Conservation (phyloP, 2,329 filamentous ascomycete genomes). For the Venturia pyrina region DNA sequence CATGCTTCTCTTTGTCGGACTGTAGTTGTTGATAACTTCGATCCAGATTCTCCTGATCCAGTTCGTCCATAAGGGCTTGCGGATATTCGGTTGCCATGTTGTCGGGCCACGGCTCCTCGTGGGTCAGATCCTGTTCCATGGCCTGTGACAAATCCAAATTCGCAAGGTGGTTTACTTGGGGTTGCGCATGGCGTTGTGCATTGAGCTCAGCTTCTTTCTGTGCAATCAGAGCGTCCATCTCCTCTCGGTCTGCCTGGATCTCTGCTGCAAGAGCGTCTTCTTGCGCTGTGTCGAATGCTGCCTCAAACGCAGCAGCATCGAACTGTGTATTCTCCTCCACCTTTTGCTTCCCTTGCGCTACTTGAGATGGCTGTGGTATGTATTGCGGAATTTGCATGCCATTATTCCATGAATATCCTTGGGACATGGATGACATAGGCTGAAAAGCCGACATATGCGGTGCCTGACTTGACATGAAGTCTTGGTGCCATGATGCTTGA, state of each 20-base stretch:
- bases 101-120: background rate
- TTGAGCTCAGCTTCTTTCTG: constrained; percentile 22
- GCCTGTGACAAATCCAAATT: constrained; percentile 7
- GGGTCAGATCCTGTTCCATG: background rate
- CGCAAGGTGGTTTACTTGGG: constrained; percentile 5
- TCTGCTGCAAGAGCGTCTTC: constrained; percentile 17
- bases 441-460: constrained; percentile 23
- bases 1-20: constrained; percentile 13
- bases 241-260: constrained; percentile 13
- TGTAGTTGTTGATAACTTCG: background rate
- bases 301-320: constrained; percentile 46
- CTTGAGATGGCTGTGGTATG: constrained; percentile 12
- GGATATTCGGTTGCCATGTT: background rate
- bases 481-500: constrained; percentile 46
- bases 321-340: constrained; percentile 22
- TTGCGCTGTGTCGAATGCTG: constrained; percentile 41
- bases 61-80: background rate
- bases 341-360: constrained; percentile 25
- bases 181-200: constrained; percentile 21
- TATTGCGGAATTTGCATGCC: constrained; percentile 5
- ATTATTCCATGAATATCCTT: constrained; percentile 20
- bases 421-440: constrained; percentile 19
- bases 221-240: constrained; percentile 12
- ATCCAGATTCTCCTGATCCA: background rate
- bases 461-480: constrained; percentile 41